Base-by-base conservation (phyloP, 2,329 filamentous ascomycete species). In the Stenocarpella maydis region DNA sequence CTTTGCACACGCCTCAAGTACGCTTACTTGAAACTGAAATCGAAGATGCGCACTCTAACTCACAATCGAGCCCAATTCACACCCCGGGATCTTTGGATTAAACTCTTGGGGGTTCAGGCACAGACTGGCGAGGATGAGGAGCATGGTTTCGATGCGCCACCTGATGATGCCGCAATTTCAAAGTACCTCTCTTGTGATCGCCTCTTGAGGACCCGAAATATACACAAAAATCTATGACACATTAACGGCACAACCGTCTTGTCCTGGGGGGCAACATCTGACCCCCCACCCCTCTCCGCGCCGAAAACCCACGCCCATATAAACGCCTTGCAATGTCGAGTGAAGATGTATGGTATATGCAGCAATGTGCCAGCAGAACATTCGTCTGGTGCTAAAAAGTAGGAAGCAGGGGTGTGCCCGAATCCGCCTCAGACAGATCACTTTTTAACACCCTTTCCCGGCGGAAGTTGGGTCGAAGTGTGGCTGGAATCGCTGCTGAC, bases 251-350 rank as follows among this genome's bases (percentile, higher is more conserved):
- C 52, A 52, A 61, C 28, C 55, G 52, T 58, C 64, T 67, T 63
- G 58, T n/a, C 58, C 43, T 17, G n/a, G n/a, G 28, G n/a, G 43
- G 24, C 39, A 26, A 14, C 31, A 61, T n/a, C n/a, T n/a, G n/a
- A n/a, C n/a, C n/a, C n/a, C n/a, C n/a, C n/a, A n/a, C n/a, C n/a
- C n/a, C 41, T 54, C 67, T 45, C 41, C 55, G 28, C 47, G 39
- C 54, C 47, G 34, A 26, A 61, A 52, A 47, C 49, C 55, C 67
- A 24, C 43, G 21, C 28, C 54, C 41, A 68, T 66, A 69, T 63
- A 37, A 71, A 71, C 69, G 69, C 69, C 69, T 60, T 71, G 69
- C 61, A 67, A 67, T 70, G 68, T 72, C 65, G 68, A 72, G 66
- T 70, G 68, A 71, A 67, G 69, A 60, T 69, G 54, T 63, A 43